Conservation (phyloP, 148 eudicot species). For the Arctostaphylos glauca region DNA sequence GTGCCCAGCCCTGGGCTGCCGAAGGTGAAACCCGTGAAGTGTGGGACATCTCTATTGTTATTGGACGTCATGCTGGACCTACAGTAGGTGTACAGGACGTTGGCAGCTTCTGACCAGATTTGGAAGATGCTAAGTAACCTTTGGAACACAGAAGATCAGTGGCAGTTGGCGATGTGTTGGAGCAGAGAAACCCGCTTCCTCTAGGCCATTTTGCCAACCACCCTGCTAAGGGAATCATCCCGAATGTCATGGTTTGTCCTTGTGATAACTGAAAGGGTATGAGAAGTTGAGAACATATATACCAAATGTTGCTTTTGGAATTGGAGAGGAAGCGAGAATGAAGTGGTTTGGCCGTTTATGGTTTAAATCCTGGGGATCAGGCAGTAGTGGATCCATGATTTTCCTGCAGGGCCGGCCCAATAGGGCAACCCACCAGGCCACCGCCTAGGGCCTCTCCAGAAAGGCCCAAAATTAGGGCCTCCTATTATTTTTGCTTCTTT, state of each 20-base stretch:
- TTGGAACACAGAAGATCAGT: conserved; percentile 36
- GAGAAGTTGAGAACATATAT: conserved; percentile 82
- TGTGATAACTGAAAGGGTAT: conserved; percentile 71
- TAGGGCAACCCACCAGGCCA: too few species aligned
- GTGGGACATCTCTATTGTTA: conserved; percentile 55
- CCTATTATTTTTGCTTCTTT: too few species aligned
- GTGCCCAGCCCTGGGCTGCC: conserved; percentile 87
- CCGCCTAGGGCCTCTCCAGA: too few species aligned
- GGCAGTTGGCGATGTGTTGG: conserved; percentile 53
- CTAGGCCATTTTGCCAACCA: conserved; percentile 90
- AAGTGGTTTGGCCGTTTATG: conserved; percentile 79
- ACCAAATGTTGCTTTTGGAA: conserved; percentile 70
- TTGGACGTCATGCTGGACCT: conserved; percentile 22
- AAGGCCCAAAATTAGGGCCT: too few species aligned
- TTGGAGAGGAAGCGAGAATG: conserved; percentile 61
- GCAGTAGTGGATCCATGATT: conserved; percentile 28
- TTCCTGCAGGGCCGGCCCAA: too few species aligned
- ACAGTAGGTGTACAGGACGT: conserved; percentile 21
- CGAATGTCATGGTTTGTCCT: conserved; percentile 91
- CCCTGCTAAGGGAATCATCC: conserved; percentile 57
- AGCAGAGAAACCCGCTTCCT: conserved; percentile 82
- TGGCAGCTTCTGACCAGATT: conserved; percentile 64
- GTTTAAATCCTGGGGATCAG: conserved; percentile 71
- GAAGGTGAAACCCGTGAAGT: conserved; percentile 66
- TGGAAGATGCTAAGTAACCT: conserved; percentile 91